A percentile compares a stretch with the other conserved stretches of the same genome.
Evolutionary conservation across 176 grass and related monocot genomes (phyloP).

Genomic region (Canna indica): DNA sequence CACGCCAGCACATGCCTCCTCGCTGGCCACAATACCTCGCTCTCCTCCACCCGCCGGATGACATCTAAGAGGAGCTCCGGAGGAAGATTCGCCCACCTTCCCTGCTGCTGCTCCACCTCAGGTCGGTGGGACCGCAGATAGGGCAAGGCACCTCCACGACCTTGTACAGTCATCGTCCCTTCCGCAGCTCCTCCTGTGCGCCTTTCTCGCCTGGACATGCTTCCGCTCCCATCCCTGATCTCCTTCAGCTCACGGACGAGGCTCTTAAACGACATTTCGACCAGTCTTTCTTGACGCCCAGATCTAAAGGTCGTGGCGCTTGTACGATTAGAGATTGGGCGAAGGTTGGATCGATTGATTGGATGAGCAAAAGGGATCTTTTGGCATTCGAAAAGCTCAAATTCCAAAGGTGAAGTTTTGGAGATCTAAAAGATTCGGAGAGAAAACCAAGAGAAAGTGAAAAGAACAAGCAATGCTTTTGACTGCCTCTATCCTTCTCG

Average conservation of each 20-base stretch:
- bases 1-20: constrained; percentile 74
- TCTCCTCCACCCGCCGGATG: constrained; percentile 80
- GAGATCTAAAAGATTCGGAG: neutral
- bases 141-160: constrained; percentile 31
- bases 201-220: constrained; percentile 45
- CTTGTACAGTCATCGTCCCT: constrained; percentile 27
- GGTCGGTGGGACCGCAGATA: constrained; percentile 42
- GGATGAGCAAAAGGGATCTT: neutral
- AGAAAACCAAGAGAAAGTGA: neutral
- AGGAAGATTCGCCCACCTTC: constrained; percentile 86
- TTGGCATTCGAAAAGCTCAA: too few species aligned
- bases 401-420: too few species aligned
- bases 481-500: neutral
- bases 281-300: neutral
- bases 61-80: constrained; percentile 89
- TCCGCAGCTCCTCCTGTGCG: constrained; percentile 29
- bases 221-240: constrained; percentile 79
- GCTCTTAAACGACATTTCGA: constrained; percentile 76
- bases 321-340: neutral
- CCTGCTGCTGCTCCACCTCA: constrained; percentile 39
- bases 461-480: neutral
- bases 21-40: constrained; percentile 74
- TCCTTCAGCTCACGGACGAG: constrained; percentile 85
- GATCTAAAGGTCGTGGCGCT: neutral
- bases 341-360: neutral